Evolutionary conservation across 73 alveolate species (phyloP).

Genomic region (Paramecium primaurelia): DNA sequence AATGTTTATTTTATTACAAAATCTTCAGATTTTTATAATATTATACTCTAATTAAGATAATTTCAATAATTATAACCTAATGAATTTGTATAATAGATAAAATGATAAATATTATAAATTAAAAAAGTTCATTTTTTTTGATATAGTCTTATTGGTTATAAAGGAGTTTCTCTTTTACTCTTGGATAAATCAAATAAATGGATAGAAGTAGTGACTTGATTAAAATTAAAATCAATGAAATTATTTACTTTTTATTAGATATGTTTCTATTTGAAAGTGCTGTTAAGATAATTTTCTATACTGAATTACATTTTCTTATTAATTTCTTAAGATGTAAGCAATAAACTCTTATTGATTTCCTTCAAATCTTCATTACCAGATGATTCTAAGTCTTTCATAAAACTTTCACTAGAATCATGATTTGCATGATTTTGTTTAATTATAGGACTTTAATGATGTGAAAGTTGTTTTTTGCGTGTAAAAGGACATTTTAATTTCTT

Average conservation of each 20-base stretch:
- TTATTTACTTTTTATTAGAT: not conserved
- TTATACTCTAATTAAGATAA: not conserved
- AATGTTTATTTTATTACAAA: not conserved
- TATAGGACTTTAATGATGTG: not conserved
- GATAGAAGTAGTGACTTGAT: not conserved
- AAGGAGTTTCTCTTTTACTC: not conserved
- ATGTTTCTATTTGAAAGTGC: not conserved
- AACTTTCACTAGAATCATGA: not conserved
- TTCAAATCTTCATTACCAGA: constrained; percentile 24
- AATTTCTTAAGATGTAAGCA: constrained; percentile 17
- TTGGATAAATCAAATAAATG: not conserved
- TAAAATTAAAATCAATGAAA: not conserved
- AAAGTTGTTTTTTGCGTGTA: not conserved
- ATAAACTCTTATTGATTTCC: not conserved
- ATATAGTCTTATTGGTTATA: not conserved
- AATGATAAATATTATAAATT: not conserved
- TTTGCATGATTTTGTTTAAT: not conserved
- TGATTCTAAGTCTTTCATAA: not conserved
- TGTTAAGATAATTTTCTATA: not conserved
- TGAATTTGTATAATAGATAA: not conserved
- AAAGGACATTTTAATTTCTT: not conserved
- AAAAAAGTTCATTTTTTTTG: not conserved
- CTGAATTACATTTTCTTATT: not conserved
- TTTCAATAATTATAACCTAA: not conserved
- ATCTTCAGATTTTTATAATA: not conserved